Conservation (phyloP, 306 rosid species). For the Prunus mira region DNA sequence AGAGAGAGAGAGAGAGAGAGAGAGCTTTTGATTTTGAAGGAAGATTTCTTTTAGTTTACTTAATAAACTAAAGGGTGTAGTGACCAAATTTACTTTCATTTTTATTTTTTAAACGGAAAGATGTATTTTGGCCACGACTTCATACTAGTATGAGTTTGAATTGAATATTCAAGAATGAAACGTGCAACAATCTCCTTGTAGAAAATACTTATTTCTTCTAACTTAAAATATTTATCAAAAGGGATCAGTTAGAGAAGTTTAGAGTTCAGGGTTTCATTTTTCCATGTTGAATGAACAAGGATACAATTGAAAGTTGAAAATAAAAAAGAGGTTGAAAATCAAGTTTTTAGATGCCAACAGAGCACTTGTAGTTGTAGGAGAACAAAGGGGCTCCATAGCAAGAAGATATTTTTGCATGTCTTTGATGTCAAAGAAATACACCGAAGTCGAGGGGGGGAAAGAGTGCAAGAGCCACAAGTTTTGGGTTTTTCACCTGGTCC, state of each 20-base stretch:
- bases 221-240: too few relatives aligned
- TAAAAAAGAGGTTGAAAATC: neutral
- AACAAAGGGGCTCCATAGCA: neutral
- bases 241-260: too few relatives aligned
- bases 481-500: neutral
- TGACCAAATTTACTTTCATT: neutral
- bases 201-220: neutral
- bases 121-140: neutral
- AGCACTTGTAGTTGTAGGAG: neutral
- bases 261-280: neutral
- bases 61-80: neutral
- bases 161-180: neutral
- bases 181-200: neutral
- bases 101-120: neutral
- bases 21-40: neutral
- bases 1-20: too few relatives aligned
- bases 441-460: conserved; percentile 4
- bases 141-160: neutral
- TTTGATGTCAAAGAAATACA: neutral
- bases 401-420: neutral
- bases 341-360: neutral
- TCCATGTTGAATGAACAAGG: neutral
- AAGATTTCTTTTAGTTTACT: neutral
- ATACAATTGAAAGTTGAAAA: neutral
- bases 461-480: conserved; percentile 19